Evolutionary conservation across 108 stramenopile genomes (phyloP).

Genomic region (Cyclotella sp.): DNA sequence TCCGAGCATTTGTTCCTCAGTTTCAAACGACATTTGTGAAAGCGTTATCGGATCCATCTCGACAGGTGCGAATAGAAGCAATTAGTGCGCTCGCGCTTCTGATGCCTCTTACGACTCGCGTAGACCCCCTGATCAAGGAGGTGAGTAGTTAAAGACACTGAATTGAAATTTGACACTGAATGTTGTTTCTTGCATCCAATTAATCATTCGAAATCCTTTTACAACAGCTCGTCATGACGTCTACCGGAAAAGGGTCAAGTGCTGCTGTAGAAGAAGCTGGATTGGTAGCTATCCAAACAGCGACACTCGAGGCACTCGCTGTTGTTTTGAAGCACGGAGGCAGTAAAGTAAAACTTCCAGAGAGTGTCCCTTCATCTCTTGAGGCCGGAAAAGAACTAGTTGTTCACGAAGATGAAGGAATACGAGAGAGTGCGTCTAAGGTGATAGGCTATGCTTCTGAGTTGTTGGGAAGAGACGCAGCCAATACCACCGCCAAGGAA

Average conservation of each 20-base stretch:
- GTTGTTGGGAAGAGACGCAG: slow-evolving; percentile 62
- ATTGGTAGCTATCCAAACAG: slow-evolving; percentile 83
- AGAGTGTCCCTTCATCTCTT: slow-evolving; percentile 84
- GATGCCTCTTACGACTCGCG: slow-evolving; percentile 88
- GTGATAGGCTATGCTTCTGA: slow-evolving; percentile 79
- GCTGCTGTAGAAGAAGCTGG: slow-evolving; percentile 62
- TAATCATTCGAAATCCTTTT: no score
- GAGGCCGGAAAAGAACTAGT: slow-evolving; percentile 77
- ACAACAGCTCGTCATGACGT: slow-evolving; percentile 63
- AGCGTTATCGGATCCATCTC: slow-evolving; percentile 92
- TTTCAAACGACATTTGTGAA: slow-evolving; percentile 99
- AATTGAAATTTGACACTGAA: no score
- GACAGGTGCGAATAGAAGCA: slow-evolving; percentile 88
- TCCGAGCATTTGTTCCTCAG: slow-evolving; percentile 98
- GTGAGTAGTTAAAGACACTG: no score
- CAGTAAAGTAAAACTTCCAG: slow-evolving; percentile 82
- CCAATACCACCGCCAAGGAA: slow-evolving; percentile 57
- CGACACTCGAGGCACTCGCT: slow-evolving; percentile 81
- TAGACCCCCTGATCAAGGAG: slow-evolving; percentile 94
- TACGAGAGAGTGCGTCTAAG: slow-evolving; percentile 85
- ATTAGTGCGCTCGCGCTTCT: slow-evolving; percentile 85
- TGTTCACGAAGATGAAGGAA: slow-evolving; percentile 75
- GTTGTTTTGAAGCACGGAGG: slow-evolving; percentile 70
- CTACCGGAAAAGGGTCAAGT: slow-evolving; percentile 66
- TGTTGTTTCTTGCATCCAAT: no score